A percentile compares a stretch with the other conserved stretches of the same genome.
Evolutionary conservation across 2,329 filamentous ascomycete species (phyloP).

Genomic region (Teratosphaeria nubilosa): DNA sequence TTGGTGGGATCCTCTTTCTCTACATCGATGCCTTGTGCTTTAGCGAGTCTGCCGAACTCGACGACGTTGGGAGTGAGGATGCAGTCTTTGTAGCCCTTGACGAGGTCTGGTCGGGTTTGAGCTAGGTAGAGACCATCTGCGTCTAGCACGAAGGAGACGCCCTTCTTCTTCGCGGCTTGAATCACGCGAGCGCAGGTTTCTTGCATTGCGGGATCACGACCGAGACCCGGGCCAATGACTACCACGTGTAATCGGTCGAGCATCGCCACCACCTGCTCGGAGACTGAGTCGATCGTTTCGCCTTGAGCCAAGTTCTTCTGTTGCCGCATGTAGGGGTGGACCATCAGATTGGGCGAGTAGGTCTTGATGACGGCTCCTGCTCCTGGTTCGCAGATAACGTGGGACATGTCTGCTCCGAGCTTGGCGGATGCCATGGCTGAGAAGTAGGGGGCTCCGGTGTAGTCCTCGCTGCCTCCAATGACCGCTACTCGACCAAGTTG

Average conservation of each 20-base stretch:
- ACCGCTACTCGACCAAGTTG: slow-evolving; percentile 87
- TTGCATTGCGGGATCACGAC: slow-evolving; percentile 82
- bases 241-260: slow-evolving; percentile 81
- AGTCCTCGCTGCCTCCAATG: slow-evolving; percentile 90
- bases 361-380: slow-evolving; percentile 85
- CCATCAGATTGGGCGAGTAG: slow-evolving; percentile 97
- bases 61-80: slow-evolving; percentile 93
- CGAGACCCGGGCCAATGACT: slow-evolving; percentile 85
- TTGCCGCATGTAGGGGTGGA: slow-evolving; percentile 89
- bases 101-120: slow-evolving; percentile 61
- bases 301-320: slow-evolving; percentile 46
- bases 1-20: slow-evolving; percentile 40
- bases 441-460: slow-evolving; percentile 95
- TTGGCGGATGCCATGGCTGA: slow-evolving; percentile 92
- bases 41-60: slow-evolving; percentile 76
- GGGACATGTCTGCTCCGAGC: slow-evolving; percentile 84
- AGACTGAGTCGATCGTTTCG: slow-evolving; percentile 53
- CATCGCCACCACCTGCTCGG: slow-evolving; percentile 63
- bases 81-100: slow-evolving; percentile 71
- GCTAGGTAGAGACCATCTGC: slow-evolving; percentile 80
- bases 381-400: slow-evolving; percentile 88
- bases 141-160: slow-evolving; percentile 77
- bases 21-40: slow-evolving; percentile 59
- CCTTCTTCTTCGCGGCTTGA: slow-evolving; percentile 59
- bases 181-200: slow-evolving; percentile 73